Percentiles rank a stretch among this genome's conserved stretches.
These are phyloP conservation scores for Colletotrichum paranaense DNA, from an alignment of 2,329 filamentous ascomycete species.

Conservation along the genomic window DNA sequence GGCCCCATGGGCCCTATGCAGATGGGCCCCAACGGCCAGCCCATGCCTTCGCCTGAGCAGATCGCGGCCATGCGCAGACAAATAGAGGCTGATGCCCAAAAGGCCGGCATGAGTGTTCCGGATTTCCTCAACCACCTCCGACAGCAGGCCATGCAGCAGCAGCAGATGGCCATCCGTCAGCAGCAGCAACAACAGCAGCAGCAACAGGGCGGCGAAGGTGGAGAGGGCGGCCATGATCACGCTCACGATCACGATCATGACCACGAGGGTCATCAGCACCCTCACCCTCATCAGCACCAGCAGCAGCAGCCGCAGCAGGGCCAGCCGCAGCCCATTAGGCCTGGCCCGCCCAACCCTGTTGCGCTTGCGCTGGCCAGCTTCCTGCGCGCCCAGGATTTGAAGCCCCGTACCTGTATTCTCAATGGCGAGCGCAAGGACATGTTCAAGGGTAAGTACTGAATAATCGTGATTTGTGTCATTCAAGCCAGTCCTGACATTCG, in stretches of 20 bases:
- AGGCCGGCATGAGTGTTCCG: slow-evolving; percentile 84
- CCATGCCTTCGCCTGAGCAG: slow-evolving; percentile 76
- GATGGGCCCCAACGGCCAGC: slow-evolving; percentile 42
- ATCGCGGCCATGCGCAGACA: slow-evolving; percentile 86
- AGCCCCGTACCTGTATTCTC: slow-evolving; percentile 89
- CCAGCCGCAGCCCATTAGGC: slow-evolving; percentile 75
- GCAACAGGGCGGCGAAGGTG: slow-evolving; percentile 26
- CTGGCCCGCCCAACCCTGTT: slow-evolving; percentile 87
- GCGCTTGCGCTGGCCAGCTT: slow-evolving; percentile 92
- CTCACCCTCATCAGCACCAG: slow-evolving; percentile 44
- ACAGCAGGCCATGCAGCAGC: slow-evolving; percentile 64
- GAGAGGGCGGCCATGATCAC: slow-evolving; percentile 43
- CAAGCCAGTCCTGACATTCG: neutral
- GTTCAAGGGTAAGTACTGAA: slow-evolving; percentile 80
- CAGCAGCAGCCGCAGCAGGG: slow-evolving; percentile 48
- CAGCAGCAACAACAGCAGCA: slow-evolving; percentile 55
- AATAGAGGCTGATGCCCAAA: slow-evolving; percentile 83
- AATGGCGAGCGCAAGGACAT: slow-evolving; percentile 98
- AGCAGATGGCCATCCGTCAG: slow-evolving; percentile 47
- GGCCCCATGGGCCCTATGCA: slow-evolving; percentile 49
- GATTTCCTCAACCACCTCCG: slow-evolving; percentile 82
- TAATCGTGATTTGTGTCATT: neutral
- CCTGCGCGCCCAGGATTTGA: slow-evolving; percentile 84
- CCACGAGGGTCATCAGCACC: slow-evolving; percentile 37
- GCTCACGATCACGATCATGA: slow-evolving; percentile 44